A percentile compares a stretch with the other conserved stretches of the same genome.
Conservation (phyloP, 768 basidiomycete genomes). For the Thelephora ganbajun region DNA sequence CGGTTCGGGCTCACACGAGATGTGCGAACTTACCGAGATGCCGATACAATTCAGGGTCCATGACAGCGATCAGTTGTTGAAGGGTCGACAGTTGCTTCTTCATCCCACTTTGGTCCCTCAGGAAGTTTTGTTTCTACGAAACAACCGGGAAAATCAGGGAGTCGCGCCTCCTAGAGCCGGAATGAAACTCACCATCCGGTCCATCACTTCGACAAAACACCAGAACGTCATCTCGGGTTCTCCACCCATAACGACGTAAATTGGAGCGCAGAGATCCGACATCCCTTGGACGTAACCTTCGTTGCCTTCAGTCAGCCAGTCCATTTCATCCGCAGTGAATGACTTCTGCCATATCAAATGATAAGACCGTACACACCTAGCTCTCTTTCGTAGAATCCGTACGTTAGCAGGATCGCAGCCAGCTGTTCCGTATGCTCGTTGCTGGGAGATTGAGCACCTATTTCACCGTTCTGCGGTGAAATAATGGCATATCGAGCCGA, state of each 20-base stretch:
- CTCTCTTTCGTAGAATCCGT: constrained; percentile 81
- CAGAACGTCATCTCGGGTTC: constrained; percentile 91
- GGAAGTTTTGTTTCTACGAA: constrained; percentile 80
- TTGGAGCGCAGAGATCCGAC: constrained; percentile 89
- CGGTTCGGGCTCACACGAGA: not conserved
- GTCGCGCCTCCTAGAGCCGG: not conserved
- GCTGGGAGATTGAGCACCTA: constrained; percentile 76
- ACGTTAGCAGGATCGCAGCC: constrained; percentile 76
- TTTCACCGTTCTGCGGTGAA: constrained; percentile 56
- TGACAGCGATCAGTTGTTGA: constrained; percentile 80
- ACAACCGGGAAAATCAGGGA: not conserved
- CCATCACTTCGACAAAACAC: constrained; percentile 93
- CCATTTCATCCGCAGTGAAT: not conserved
- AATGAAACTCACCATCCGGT: constrained; percentile 62
- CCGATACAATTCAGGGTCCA: constrained; percentile 92
- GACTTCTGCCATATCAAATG: constrained; percentile 1
- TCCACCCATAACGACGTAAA: constrained; percentile 83
- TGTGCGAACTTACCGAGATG: constrained; percentile 51
- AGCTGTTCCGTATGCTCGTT: constrained; percentile 90
- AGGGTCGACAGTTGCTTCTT: constrained; percentile 82
- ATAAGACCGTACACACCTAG: constrained; percentile 43
- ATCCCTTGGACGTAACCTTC: constrained; percentile 96
- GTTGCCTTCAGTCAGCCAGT: constrained; percentile 10
- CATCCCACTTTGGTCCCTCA: constrained; percentile 96
- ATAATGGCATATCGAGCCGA: constrained; percentile 53